phyloP scores from a whole-genome alignment of 2,329 filamentous ascomycete genomes.

The Fusarium solani-melongenae region DNA sequence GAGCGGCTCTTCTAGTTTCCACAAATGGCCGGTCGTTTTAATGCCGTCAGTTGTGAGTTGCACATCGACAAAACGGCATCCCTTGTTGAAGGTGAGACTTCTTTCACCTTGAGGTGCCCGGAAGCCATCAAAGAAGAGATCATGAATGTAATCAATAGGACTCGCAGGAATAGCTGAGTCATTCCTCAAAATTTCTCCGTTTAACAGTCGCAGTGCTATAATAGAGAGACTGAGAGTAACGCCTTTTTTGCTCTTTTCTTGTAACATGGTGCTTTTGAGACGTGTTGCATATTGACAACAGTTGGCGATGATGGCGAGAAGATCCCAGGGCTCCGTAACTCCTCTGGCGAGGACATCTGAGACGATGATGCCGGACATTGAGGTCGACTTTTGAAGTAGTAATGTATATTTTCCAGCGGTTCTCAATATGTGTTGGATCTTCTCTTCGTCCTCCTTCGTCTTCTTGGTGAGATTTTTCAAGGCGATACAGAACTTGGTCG shows the following conservation, averaged over 20 bases:
- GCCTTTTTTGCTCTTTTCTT: background rate
- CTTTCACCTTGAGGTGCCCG: slow-evolving; percentile 15
- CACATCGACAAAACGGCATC: slow-evolving; percentile 40
- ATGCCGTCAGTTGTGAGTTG: slow-evolving; percentile 27
- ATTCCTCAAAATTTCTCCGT: slow-evolving; percentile 50
- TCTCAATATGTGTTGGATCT: slow-evolving; percentile 19
- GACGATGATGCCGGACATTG: slow-evolving; percentile 43
- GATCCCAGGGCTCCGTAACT: slow-evolving; percentile 40
- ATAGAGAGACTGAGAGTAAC: slow-evolving; percentile 43
- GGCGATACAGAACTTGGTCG: slow-evolving; percentile 41
- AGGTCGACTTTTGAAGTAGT: slow-evolving; percentile 28
- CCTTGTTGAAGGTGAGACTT: slow-evolving; percentile 41
- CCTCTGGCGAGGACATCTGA: slow-evolving; percentile 38
- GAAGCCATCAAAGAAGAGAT: slow-evolving; percentile 35
- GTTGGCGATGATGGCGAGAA: slow-evolving; percentile 46
- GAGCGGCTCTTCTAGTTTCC: slow-evolving; percentile 36
- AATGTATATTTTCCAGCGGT: slow-evolving; percentile 44
- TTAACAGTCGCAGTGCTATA: slow-evolving; percentile 45
- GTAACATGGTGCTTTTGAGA: slow-evolving; percentile 34
- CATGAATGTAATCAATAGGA: slow-evolving; percentile 16
- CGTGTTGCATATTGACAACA: slow-evolving; percentile 47
- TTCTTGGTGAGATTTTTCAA: slow-evolving; percentile 8
- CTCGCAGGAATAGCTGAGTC: background rate
- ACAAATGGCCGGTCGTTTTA: slow-evolving; percentile 39
- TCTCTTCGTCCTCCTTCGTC: background rate